Percentiles rank a stretch among this genome's conserved stretches.
These are phyloP conservation scores for Boletus eberwhitei DNA, from an alignment of 768 basidiomycete genomes.

Conservation along the genomic window DNA sequence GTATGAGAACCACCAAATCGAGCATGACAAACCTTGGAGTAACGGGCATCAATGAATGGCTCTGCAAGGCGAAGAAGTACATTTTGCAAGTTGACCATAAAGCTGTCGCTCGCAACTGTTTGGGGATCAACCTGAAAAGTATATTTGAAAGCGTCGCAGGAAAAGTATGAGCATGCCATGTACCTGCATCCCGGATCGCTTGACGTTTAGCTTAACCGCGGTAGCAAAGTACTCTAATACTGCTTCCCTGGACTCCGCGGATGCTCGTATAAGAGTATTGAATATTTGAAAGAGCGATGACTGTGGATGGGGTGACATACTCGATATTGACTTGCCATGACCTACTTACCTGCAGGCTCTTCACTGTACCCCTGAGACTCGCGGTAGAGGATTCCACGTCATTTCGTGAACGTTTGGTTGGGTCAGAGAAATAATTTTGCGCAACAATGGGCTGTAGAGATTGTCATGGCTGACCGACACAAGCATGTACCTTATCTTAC, in stretches of 20 bases:
- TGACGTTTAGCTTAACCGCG: constrained; percentile 71
- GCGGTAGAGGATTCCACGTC: constrained; percentile 83
- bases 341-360: constrained; percentile 68
- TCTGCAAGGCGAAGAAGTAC: constrained; percentile 83
- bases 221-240: constrained; percentile 80
- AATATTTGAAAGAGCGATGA: constrained; percentile 81
- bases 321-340: neutral
- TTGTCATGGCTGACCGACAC: neutral
- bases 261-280: constrained; percentile 83
- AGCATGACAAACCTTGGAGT: constrained; percentile 62
- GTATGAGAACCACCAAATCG: neutral
- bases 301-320: constrained; percentile 24
- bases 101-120: constrained; percentile 87
- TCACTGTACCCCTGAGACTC: constrained; percentile 82
- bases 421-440: constrained; percentile 80
- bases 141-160: neutral
- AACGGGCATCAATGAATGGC: constrained; percentile 92
- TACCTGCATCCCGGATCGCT: constrained; percentile 89
- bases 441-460: constrained; percentile 65
- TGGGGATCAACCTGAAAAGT: constrained; percentile 68
- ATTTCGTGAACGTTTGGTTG: constrained; percentile 64
- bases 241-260: constrained; percentile 72
- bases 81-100: constrained; percentile 88
- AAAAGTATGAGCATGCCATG: neutral
- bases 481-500: constrained; percentile 38